Conservation (phyloP, 1,284 basidiomycete species). For the Ceratobasidium sp. region DNA sequence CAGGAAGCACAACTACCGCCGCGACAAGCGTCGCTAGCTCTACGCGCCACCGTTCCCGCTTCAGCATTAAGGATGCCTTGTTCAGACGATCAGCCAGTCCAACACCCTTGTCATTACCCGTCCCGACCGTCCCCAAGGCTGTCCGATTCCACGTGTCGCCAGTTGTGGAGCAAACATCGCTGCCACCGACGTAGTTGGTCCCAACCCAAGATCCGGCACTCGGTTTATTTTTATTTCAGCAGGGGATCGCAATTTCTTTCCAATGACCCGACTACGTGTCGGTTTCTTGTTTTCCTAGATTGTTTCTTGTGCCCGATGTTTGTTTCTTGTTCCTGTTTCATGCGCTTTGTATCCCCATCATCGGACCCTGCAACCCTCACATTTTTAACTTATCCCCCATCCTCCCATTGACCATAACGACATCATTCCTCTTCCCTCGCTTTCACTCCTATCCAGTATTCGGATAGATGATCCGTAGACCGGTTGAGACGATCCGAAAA, state of each 20-base stretch:
- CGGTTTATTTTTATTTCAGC: constrained; percentile 8
- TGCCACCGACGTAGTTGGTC: constrained; percentile 15
- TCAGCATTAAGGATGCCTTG: constrained; percentile 24
- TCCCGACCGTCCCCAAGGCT: not conserved
- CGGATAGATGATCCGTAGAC: not conserved
- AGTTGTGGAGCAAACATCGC: not conserved
- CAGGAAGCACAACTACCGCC: constrained; percentile 23
- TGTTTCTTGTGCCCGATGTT: not conserved
- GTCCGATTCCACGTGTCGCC: constrained; percentile 26
- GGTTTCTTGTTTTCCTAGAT: not conserved
- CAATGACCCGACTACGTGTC: not conserved
- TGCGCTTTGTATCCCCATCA: not conserved
- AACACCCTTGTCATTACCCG: not conserved
- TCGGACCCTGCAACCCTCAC: not conserved
- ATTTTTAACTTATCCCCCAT: constrained; percentile 9
- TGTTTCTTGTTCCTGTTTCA: constrained; percentile 5
- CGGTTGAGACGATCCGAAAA: not conserved
- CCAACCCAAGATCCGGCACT: not conserved
- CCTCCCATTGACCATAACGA: not conserved
- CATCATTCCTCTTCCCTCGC: not conserved
- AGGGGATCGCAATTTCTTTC: not conserved
- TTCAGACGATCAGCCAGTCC: constrained; percentile 2
- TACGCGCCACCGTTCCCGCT: not conserved
- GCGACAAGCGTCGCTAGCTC: constrained; percentile 30
- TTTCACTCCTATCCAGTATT: not conserved